phyloP scores from a whole-genome alignment of 257 asterid species.

The Jacaranda copaia region DNA sequence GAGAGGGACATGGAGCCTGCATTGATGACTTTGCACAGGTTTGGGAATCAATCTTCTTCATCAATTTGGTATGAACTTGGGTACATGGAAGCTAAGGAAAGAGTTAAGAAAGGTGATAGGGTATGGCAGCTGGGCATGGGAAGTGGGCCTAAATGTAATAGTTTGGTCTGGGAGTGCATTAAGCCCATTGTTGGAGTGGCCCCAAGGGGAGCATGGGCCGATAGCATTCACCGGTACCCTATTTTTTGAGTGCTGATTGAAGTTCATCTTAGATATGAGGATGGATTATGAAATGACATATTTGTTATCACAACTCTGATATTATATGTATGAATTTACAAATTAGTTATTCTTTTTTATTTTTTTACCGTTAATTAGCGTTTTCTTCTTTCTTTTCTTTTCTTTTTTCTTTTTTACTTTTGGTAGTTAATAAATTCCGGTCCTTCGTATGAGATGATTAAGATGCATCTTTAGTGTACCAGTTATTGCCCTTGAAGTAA shows the following conservation, averaged over 20 bases:
- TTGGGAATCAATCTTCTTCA: constrained; percentile 73
- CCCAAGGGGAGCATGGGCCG: constrained; percentile 71
- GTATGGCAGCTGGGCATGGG: constrained; percentile 88
- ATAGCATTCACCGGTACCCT: constrained; percentile 54
- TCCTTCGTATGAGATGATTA: too few relatives aligned
- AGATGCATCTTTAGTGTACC: not conserved
- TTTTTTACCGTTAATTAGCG: not conserved
- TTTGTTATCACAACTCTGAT: not conserved
- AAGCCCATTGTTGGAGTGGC: constrained; percentile 62
- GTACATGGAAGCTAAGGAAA: constrained; percentile 76
- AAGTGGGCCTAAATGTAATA: constrained; percentile 77
- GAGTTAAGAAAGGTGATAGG: constrained; percentile 65
- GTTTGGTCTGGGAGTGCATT: constrained; percentile 66
- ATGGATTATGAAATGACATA: not conserved
- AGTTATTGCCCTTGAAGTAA: not conserved
- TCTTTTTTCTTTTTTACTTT: not conserved
- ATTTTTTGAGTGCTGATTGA: not conserved
- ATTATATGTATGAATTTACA: not conserved
- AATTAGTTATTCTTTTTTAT: not conserved
- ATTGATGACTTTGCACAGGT: constrained; percentile 71
- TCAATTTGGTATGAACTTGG: constrained; percentile 78
- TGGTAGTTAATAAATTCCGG: too few relatives aligned
- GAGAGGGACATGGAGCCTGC: constrained; percentile 66
- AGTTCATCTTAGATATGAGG: constrained; percentile 12
- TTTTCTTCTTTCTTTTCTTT: not conserved